phyloP scores from a whole-genome alignment of 495 filamentous ascomycete species.

The Elaphomyces granulatus region DNA sequence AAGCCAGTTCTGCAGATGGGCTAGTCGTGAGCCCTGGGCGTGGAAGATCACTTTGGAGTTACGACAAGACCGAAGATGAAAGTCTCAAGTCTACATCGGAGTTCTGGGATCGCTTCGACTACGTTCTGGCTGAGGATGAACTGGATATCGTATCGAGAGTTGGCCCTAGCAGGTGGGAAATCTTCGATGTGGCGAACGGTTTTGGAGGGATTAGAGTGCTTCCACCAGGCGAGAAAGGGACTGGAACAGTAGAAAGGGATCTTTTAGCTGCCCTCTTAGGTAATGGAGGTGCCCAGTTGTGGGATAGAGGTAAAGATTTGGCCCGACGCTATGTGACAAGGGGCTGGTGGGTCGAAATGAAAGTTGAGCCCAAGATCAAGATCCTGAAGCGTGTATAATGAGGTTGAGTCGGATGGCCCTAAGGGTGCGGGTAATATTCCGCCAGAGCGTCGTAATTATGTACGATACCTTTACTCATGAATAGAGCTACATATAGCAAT shows the following conservation, averaged over 20 bases:
- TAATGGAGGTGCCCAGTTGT: slow-evolving; percentile 10
- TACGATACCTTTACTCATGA: too few species aligned
- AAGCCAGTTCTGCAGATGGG: too few species aligned
- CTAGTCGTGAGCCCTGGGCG: not conserved
- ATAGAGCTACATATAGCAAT: too few species aligned
- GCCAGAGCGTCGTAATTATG: too few species aligned
- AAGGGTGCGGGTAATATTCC: not conserved
- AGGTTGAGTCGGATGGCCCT: slow-evolving; percentile 6
- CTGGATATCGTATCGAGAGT: slow-evolving; percentile 23
- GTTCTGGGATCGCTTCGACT: slow-evolving; percentile 81
- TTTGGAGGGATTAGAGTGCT: slow-evolving; percentile 57
- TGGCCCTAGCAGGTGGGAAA: slow-evolving; percentile 48
- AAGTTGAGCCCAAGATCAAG: slow-evolving; percentile 26
- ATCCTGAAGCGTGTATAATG: slow-evolving; percentile 13
- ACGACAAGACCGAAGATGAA: slow-evolving; percentile 41
- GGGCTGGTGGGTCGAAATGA: slow-evolving; percentile 32
- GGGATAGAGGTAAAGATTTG: slow-evolving; percentile 12
- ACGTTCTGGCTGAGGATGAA: slow-evolving; percentile 52
- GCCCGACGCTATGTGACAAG: slow-evolving; percentile 13
- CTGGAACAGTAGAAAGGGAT: slow-evolving; percentile 18
- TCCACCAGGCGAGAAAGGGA: slow-evolving; percentile 33
- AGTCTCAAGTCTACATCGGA: slow-evolving; percentile 36
- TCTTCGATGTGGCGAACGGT: slow-evolving; percentile 50
- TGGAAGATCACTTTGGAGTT: slow-evolving; percentile 26
- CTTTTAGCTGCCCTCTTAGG: slow-evolving; percentile 16